These are phyloP conservation scores for Catharanthus roseus DNA, from an alignment of 257 asterid genomes.

Conservation along the genomic window DNA sequence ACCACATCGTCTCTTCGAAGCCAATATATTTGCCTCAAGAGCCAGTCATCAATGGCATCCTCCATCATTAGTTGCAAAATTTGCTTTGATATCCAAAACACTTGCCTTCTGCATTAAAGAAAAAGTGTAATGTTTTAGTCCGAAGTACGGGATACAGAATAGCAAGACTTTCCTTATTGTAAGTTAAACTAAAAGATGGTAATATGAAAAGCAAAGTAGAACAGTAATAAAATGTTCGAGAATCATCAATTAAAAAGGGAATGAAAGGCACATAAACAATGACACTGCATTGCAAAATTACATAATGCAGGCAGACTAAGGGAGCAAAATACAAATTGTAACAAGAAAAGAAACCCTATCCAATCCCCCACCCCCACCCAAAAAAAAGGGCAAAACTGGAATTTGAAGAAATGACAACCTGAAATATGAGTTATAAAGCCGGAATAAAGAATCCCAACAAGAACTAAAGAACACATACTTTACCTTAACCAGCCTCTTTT, in stretches of 20 bases:
- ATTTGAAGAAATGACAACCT: not conserved
- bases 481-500: slow-evolving; percentile 99
- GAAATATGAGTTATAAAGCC: not conserved
- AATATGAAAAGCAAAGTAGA: not conserved
- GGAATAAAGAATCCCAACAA: not conserved
- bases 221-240: not conserved
- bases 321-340: not conserved
- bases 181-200: not conserved
- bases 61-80: slow-evolving; percentile 97
- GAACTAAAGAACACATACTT: slow-evolving; percentile 11
- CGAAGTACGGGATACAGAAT: not conserved
- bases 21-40: slow-evolving; percentile 80
- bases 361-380: not conserved
- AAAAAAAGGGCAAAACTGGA: not conserved
- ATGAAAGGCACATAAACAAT: not conserved
- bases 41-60: slow-evolving; percentile 99
- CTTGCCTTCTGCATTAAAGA: slow-evolving; percentile 74
- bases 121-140: slow-evolving; percentile 16
- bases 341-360: not conserved
- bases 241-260: not conserved
- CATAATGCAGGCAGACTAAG: not conserved
- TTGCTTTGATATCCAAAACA: slow-evolving; percentile 98
- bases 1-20: slow-evolving; percentile 83
- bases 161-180: too few relatives aligned
- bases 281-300: not conserved